Base-by-base conservation (phyloP, 202 grass and related monocot species). In the Panicum hallii region DNA sequence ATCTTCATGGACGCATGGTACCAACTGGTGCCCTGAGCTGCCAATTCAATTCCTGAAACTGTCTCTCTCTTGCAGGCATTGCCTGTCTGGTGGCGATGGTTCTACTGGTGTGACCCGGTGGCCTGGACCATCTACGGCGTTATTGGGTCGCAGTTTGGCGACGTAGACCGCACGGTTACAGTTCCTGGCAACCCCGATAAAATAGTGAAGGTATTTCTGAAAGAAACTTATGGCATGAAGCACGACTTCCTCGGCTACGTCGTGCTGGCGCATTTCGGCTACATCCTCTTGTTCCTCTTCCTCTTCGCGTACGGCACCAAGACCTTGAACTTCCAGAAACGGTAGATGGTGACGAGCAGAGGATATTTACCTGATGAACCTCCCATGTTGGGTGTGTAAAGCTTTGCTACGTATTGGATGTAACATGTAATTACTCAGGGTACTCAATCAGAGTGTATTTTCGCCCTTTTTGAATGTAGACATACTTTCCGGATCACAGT, bases 21-120 rank as follows among this genome's bases (percentile, higher is more conserved):
- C 54, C 61, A 54, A 55, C 15, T 7, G 38, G 38, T 46, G 42
- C 57, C 40, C 17, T 52, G 19, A 65, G 65, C 55, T 78, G 43
- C 38, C 53, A 20, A 50, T 44, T 7, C 43, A 47, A 47, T 28
- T 70, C 61, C 43, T 74, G 34, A 22, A 66, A 60, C 57, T 57
- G 12, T 82, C 80, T 58, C 57, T 58, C 57, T 81, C 57, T 90
- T 79, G 67, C 75, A 97, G 94, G 23, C 43, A 13, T 87, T 97
- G 16, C 94, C 94, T 46, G 9, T 92, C 58, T 97, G 94, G 94
- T 97, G 94, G 94, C 91, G 91, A 65, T 97, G 94, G 94, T 97
- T 74, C 83, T 97, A 92, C 80, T 97, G 94, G 94, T 83, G 66
- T 55, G 36, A 88, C 73, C 94, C 94, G 22, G 80, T 94, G 45